Evolutionary conservation across 352 stramenopile species (phyloP).

Genomic region (Phytophthora ramorum): DNA sequence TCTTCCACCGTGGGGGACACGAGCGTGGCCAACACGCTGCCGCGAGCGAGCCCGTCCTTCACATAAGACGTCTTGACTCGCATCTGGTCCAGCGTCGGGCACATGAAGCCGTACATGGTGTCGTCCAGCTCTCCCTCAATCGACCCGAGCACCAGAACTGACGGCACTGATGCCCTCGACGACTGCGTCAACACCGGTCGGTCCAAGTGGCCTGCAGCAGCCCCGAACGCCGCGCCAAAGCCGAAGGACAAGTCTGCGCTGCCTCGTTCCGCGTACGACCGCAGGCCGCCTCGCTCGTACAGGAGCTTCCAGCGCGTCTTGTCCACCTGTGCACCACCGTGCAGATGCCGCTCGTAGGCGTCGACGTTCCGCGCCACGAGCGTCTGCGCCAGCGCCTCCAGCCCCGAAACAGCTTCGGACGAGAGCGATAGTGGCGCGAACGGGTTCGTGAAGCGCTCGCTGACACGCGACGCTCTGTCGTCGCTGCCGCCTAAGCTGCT

Average conservation of each 20-base stretch:
- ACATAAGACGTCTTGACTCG: slow-evolving; percentile 52
- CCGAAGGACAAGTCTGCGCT: slow-evolving; percentile 15
- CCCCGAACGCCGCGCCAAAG: slow-evolving; percentile 15
- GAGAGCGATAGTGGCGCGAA: slow-evolving; percentile 41
- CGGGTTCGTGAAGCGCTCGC: slow-evolving; percentile 42
- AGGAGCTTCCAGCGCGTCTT: slow-evolving; percentile 41
- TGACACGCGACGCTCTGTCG: slow-evolving; percentile 11
- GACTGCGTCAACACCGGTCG: slow-evolving; percentile 16
- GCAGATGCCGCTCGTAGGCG: slow-evolving; percentile 44
- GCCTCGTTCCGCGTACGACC: slow-evolving; percentile 34
- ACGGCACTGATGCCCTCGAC: slow-evolving; percentile 17
- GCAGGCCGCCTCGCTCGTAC: slow-evolving; percentile 36
- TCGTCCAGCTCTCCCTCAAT: slow-evolving; percentile 54
- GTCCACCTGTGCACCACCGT: slow-evolving; percentile 23
- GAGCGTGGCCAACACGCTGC: slow-evolving; percentile 47
- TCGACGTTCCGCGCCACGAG: slow-evolving; percentile 39
- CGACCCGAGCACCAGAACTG: slow-evolving; percentile 37
- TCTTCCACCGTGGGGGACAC: slow-evolving; percentile 38
- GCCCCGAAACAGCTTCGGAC: slow-evolving; percentile 19
- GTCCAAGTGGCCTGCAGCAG: slow-evolving; percentile 18
- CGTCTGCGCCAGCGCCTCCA: slow-evolving; percentile 36
- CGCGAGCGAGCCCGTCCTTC: slow-evolving; percentile 40
- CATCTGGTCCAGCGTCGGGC: slow-evolving; percentile 43
- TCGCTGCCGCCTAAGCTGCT: slow-evolving; percentile 1
- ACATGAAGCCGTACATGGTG: slow-evolving; percentile 40